Conservation (phyloP, 495 filamentous ascomycete species). For the Daldinia caldariorum region DNA sequence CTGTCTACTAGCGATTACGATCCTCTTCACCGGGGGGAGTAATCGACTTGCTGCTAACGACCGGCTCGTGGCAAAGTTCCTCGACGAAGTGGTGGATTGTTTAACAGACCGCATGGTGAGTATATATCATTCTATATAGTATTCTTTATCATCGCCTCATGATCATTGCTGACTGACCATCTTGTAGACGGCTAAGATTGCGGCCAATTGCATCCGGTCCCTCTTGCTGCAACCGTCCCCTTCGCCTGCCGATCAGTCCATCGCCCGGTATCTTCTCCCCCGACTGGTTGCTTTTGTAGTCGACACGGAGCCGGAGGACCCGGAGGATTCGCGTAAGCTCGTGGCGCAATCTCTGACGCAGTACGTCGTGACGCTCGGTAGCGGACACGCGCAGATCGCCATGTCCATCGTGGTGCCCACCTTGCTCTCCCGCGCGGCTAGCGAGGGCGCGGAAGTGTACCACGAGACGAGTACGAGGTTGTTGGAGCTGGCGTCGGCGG, state of each 20-base stretch:
- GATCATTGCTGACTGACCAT: slow-evolving; percentile 7
- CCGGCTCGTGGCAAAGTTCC: slow-evolving; percentile 70
- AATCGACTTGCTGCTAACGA: slow-evolving; percentile 77
- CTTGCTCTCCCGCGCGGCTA: slow-evolving; percentile 75
- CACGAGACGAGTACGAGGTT: slow-evolving; percentile 78
- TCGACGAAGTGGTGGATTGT: slow-evolving; percentile 84
- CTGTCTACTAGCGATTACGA: slow-evolving; percentile 83
- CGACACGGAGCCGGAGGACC: slow-evolving; percentile 71
- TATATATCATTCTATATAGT: slow-evolving; percentile 30
- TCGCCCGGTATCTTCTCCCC: slow-evolving; percentile 79
- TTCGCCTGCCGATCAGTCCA: slow-evolving; percentile 73
- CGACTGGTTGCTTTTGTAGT: slow-evolving; percentile 78
- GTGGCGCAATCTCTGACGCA: slow-evolving; percentile 77
- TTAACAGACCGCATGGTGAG: slow-evolving; percentile 77
- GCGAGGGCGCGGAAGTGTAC: slow-evolving; percentile 63
- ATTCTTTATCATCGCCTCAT: not conserved
- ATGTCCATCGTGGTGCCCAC: slow-evolving; percentile 81
- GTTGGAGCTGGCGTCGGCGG: slow-evolving; percentile 79
- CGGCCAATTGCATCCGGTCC: slow-evolving; percentile 85
- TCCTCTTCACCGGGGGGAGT: slow-evolving; percentile 83
- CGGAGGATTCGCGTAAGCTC: slow-evolving; percentile 74
- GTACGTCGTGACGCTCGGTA: slow-evolving; percentile 66
- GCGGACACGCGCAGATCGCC: slow-evolving; percentile 64
- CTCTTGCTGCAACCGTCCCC: slow-evolving; percentile 73
- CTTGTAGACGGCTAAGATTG: slow-evolving; percentile 79